These are phyloP conservation scores for Myxozyma mucilagina DNA, from an alignment of 805 yeast genomes.

Conservation along the genomic window DNA sequence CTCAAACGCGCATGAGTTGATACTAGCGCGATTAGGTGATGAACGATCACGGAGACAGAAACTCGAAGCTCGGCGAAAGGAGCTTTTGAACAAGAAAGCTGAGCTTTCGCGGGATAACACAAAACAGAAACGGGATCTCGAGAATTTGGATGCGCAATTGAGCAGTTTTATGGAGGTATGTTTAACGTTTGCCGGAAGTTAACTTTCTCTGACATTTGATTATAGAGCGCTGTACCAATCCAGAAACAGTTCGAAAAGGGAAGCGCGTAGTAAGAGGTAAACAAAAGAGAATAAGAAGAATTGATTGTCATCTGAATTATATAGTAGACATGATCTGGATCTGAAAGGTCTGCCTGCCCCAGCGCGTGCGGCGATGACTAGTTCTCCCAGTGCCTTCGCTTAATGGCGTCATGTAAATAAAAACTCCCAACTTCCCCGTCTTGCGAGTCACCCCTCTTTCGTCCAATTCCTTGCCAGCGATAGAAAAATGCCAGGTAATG, in stretches of 20 bases:
- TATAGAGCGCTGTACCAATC: slow-evolving; percentile 26
- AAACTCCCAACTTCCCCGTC: neutral
- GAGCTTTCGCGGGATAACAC: slow-evolving; percentile 16
- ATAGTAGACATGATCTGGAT: neutral
- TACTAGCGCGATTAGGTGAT: slow-evolving; percentile 23
- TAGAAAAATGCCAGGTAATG: neutral
- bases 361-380: neutral
- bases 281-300: neutral
- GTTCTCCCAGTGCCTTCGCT: neutral
- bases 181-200: neutral
- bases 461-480: neutral
- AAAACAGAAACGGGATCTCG: slow-evolving; percentile 19
- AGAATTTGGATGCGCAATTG: slow-evolving; percentile 25
- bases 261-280: neutral
- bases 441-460: neutral
- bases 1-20: slow-evolving; percentile 13
- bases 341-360: neutral
- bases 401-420: neutral
- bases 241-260: slow-evolving; percentile 16
- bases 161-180: slow-evolving; percentile 26
- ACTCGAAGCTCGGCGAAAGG: slow-evolving; percentile 6
- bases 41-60: slow-evolving; percentile 21
- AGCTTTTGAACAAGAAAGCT: slow-evolving; percentile 3
- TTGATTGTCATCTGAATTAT: no score
- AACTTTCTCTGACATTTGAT: neutral